Conservation (phyloP, 148 eudicot species). For the Gaultheria prostrata region DNA sequence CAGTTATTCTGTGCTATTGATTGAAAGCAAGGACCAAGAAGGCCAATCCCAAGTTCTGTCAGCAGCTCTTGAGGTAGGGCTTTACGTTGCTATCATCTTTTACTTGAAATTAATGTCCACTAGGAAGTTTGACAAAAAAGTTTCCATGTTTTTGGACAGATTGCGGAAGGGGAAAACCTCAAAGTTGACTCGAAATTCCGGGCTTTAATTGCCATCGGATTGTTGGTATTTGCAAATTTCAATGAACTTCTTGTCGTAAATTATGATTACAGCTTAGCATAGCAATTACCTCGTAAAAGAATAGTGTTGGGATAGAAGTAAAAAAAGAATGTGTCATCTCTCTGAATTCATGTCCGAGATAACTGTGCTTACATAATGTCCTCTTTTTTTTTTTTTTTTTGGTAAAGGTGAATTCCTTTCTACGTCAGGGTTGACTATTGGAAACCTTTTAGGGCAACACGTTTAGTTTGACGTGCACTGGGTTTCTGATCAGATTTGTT, state of each 20-base stretch:
- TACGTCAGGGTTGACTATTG: neutral
- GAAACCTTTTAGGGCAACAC: neutral
- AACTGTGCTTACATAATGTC: neutral
- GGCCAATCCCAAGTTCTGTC: conserved; percentile 95
- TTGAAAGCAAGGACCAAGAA: conserved; percentile 84
- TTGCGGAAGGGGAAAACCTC: conserved; percentile 68
- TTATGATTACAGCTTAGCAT: neutral
- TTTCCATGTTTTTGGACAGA: conserved; percentile 36
- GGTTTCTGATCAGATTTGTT: neutral
- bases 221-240: conserved; percentile 53
- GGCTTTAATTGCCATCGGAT: conserved; percentile 87
- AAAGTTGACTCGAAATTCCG: conserved; percentile 72
- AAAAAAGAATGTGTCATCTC: neutral
- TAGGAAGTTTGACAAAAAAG: neutral
- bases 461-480: neutral
- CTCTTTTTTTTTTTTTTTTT: no score
- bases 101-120: no score
- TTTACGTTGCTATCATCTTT: conserved; percentile 7
- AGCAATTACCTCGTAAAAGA: neutral
- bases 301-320: neutral
- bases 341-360: neutral
- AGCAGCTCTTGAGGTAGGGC: conserved; percentile 80
- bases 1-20: conserved; percentile 86
- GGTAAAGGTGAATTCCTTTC: neutral
- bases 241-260: neutral